Base-by-base conservation (phyloP, 495 filamentous ascomycete genomes). In the Pseudoneurospora amorphoporcata region DNA sequence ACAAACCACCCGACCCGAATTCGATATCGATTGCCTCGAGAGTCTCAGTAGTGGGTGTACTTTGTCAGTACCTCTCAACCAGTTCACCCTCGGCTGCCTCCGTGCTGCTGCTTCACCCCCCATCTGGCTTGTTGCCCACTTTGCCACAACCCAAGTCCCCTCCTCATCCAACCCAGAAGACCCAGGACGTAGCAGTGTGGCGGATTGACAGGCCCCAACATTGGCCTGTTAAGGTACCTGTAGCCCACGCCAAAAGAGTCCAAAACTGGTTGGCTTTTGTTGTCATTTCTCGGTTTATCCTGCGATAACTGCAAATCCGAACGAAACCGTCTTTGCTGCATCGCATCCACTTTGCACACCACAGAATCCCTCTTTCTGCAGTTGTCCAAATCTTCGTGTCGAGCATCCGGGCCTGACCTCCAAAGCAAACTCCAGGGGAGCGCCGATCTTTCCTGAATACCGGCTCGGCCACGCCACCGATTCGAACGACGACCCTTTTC, bases 1-100 rank as follows among this genome's bases (percentile, higher is more conserved):
- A 43, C 39, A 14, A 3, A 37, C 35, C 5, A 40, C 3, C 39
- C 39, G 41, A 43, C 41, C 43, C 29, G 53, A 58, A 61, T 47
- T 69, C 74, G 69, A 76, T 76, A 70, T 74, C 74, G 74, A 76
- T 76, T 71, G 47, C 70, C 38, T 68, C 65, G 70, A 38, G 70
- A 35, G 70, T 68, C 69, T 39, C 39, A 47, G 32, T 35, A 29
- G 35, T 37, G 35, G 1, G 73, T 39, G 73, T 40, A 16, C 39
- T 68, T 41, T 45, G 32, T 74, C n/a, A 23, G 37, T 53, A 53
- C 41, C 70, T 65, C n/a, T 35, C 70, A 53, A 23, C 23, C 23
- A 23, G 23, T 23, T 23, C 23, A 23, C 23, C 23, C 23, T 23
- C 23, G 23, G 23, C 23, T 23, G 14, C 43, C 32, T 38, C 70